phyloP scores from a whole-genome alignment of 2,329 filamentous ascomycete species.

The Aspergillus amoenus region DNA sequence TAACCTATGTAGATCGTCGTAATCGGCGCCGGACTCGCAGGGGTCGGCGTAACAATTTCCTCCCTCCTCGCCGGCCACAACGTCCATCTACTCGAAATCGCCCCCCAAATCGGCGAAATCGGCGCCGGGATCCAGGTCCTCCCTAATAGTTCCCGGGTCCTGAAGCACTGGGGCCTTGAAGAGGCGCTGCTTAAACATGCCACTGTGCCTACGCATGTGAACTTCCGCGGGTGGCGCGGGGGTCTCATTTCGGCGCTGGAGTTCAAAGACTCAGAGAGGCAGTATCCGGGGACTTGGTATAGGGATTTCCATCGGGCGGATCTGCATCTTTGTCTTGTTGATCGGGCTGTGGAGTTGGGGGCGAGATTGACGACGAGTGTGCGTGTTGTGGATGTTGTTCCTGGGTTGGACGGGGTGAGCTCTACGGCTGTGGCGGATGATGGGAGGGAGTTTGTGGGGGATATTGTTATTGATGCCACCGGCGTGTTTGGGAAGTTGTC shows the following conservation, averaged over 20 bases:
- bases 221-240: conserved; percentile 56
- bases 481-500: conserved; percentile 37
- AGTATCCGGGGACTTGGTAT: conserved; percentile 44
- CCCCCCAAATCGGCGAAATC: conserved; percentile 27
- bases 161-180: conserved; percentile 43
- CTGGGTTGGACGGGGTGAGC: conserved; percentile 29
- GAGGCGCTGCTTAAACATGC: conserved; percentile 39
- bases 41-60: conserved; percentile 27
- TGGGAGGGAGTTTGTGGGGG: conserved; percentile 23
- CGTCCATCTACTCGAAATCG: conserved; percentile 26
- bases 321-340: conserved; percentile 50
- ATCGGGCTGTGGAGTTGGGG: conserved; percentile 50
- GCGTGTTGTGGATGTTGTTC: conserved; percentile 43
- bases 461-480: conserved; percentile 28
- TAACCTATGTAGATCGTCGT: conserved; percentile 31
- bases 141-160: conserved; percentile 31
- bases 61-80: conserved; percentile 26
- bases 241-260: conserved; percentile 50
- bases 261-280: conserved; percentile 42
- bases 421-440: conserved; percentile 38
- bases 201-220: conserved; percentile 45
- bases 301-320: conserved; percentile 58
- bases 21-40: conserved; percentile 28
- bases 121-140: conserved; percentile 31
- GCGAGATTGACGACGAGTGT: conserved; percentile 47